phyloP scores from a whole-genome alignment of 495 filamentous ascomycete species.

The Diplogelasinospora grovesii region DNA sequence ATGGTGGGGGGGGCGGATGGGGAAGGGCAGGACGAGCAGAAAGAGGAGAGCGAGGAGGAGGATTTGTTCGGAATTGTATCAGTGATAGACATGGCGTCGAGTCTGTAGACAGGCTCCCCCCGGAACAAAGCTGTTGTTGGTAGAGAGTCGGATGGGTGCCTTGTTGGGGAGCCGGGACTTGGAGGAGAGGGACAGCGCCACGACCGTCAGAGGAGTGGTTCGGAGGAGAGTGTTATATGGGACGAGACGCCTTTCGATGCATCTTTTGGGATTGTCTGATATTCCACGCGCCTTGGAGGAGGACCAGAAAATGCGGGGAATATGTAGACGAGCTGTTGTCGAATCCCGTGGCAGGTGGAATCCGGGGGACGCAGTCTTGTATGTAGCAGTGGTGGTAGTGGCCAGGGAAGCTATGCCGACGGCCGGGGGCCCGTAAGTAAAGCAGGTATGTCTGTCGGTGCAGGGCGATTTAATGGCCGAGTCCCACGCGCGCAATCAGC shows the following conservation, averaged over 20 bases:
- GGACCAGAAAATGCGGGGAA: conserved; percentile 17
- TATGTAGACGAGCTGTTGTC: conserved; percentile 12
- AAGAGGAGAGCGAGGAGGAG: conserved; percentile 4
- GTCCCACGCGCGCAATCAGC: conserved; percentile 26
- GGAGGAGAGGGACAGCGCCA: conserved; percentile 3
- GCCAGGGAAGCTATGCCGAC: too few relatives aligned
- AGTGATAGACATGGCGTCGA: conserved; percentile 18
- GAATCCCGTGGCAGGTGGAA: conserved; percentile 9
- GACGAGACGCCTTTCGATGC: conserved; percentile 16
- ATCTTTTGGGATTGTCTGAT: conserved; percentile 20
- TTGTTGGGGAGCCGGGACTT: not conserved
- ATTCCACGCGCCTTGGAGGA: conserved; percentile 2
- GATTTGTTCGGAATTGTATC: conserved; percentile 5
- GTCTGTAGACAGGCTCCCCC: too few relatives aligned
- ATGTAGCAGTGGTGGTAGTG: conserved; percentile 3
- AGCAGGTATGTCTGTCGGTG: conserved; percentile 14
- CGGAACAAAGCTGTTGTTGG: not conserved
- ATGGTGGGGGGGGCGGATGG: conserved; percentile 26
- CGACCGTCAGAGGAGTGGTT: conserved; percentile 6
- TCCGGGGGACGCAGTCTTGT: conserved; percentile 12
- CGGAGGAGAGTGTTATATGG: conserved; percentile 16
- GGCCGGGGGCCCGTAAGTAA: conserved; percentile 6
- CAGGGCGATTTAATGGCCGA: conserved; percentile 23
- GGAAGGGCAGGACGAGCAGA: too few relatives aligned
- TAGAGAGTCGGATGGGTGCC: not conserved